Conservation (phyloP, 148 eudicot species). For the Agrostemma githago region DNA sequence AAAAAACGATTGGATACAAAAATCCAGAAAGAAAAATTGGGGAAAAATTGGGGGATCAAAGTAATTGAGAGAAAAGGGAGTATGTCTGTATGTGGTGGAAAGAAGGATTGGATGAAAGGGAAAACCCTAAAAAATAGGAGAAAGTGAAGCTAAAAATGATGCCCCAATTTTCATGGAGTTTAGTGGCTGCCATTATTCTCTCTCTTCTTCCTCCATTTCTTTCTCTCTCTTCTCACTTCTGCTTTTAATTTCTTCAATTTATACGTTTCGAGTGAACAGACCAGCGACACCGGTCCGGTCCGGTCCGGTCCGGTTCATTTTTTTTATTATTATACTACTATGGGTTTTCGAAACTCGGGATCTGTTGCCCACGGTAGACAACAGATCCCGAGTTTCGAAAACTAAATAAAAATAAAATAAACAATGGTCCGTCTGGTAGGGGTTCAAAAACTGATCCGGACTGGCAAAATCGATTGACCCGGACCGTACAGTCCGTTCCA, state of each 20-base stretch:
- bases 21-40: background rate
- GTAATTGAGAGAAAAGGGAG: background rate
- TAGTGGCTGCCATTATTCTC: slow-evolving; percentile 30
- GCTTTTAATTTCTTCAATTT: background rate
- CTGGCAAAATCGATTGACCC: too few species aligned
- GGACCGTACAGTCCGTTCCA: too few species aligned
- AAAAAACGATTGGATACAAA: background rate
- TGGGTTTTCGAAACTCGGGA: too few species aligned
- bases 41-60: too few species aligned
- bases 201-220: background rate
- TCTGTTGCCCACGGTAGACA: too few species aligned
- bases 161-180: slow-evolving; percentile 22
- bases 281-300: too few species aligned
- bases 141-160: slow-evolving; percentile 21
- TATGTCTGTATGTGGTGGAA: slow-evolving; percentile 12
- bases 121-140: slow-evolving; percentile 22
- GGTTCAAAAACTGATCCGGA: too few species aligned
- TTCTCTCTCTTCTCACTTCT: background rate
- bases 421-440: too few species aligned
- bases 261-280: slow-evolving; percentile 18
- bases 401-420: too few species aligned
- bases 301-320: too few species aligned
- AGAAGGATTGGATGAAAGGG: slow-evolving; percentile 8
- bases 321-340: too few species aligned
- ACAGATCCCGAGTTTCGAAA: too few species aligned